Evolutionary conservation across 148 eudicot genomes (phyloP).

Genomic region (Camellia sinensis): DNA sequence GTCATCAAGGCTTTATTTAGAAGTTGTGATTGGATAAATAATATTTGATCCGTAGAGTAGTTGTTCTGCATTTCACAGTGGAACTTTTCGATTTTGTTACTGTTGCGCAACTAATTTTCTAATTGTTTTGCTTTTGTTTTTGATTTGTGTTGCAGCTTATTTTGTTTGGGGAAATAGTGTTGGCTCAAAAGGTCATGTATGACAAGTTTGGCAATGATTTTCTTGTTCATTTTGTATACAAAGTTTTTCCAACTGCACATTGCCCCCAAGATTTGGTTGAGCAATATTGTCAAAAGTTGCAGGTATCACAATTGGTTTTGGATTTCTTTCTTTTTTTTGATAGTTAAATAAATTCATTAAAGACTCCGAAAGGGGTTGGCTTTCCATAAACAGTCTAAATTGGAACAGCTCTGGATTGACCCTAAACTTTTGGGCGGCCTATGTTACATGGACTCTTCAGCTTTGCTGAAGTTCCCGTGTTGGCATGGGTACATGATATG

Average conservation of each 20-base stretch:
- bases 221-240: constrained; percentile 61
- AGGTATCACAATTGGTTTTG: constrained; percentile 39
- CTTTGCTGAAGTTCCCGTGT: too few relatives aligned
- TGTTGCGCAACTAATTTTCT: constrained; percentile 1
- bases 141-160: constrained; percentile 48
- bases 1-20: neutral
- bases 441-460: too few relatives aligned
- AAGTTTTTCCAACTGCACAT: constrained; percentile 60
- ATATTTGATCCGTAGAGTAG: neutral
- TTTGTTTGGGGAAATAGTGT: constrained; percentile 79
- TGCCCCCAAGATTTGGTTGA: constrained; percentile 87
- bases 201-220: constrained; percentile 87
- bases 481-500: too few relatives aligned
- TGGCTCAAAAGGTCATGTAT: constrained; percentile 92
- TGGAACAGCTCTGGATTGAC: neutral
- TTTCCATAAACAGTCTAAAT: neutral
- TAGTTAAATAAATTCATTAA: neutral
- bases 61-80: neutral
- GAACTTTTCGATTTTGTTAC: constrained; percentile 3
- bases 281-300: constrained; percentile 84
- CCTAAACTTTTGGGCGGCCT: neutral
- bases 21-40: neutral
- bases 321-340: neutral
- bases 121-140: constrained; percentile 4
- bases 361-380: neutral